Conservation (phyloP, 164 flowering plant species). For the Vitis labrusca region DNA sequence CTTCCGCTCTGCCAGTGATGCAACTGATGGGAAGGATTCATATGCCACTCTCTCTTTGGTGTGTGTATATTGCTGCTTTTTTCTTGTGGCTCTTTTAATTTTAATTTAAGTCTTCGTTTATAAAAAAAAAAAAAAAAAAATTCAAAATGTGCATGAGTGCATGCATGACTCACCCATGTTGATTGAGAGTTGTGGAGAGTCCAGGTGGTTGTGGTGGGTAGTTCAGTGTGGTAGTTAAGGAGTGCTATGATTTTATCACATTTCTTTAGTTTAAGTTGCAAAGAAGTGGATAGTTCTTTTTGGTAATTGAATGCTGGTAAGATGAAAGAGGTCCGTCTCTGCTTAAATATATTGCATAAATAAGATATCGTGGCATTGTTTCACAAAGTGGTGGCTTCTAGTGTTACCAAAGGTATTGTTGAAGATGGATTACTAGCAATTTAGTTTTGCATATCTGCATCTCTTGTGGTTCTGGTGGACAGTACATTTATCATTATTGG, state of each 20-base stretch:
- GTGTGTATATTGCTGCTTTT: conserved; percentile 10
- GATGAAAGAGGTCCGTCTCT: no score
- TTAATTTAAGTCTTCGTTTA: no score
- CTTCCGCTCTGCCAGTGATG: conserved; percentile 82
- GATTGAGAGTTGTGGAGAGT: no score
- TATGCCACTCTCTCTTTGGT: conserved; percentile 91
- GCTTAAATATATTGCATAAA: no score
- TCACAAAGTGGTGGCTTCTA: not conserved
- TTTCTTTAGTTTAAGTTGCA: no score
- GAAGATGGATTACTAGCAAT: not conserved
- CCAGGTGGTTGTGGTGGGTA: no score
- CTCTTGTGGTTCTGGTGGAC: not conserved
- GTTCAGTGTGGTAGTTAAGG: no score
- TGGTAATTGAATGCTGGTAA: no score
- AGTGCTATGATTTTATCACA: no score
- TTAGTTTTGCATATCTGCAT: not conserved
- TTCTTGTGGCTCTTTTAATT: not conserved
- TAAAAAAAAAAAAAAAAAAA: no score
- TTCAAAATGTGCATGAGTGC: not conserved
- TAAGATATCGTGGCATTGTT: not conserved
- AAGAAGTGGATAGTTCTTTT: no score
- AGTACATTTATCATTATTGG: not conserved
- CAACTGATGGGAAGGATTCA: conserved; percentile 87
- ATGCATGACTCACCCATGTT: no score
- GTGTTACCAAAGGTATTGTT: not conserved